phyloP scores from a whole-genome alignment of 2,329 filamentous ascomycete species.

The Aureobasidium sp. region DNA sequence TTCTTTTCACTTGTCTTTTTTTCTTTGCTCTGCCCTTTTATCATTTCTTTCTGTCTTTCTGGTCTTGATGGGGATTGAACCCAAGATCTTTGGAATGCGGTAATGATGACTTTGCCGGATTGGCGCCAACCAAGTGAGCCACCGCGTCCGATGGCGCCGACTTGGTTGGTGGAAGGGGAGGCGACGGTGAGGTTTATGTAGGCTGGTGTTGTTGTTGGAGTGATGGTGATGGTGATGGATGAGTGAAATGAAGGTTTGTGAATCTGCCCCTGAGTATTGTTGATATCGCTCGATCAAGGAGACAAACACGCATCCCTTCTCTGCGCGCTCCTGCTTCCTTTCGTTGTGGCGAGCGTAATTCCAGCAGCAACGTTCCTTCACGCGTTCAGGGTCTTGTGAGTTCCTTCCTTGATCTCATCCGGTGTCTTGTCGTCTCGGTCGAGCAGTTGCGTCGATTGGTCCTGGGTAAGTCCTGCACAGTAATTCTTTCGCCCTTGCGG shows the following conservation, averaged over 20 bases:
- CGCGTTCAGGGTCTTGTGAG: too few relatives aligned
- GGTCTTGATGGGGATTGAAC: not conserved
- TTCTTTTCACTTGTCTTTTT: not conserved
- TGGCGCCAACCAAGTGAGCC: conserved; percentile 2
- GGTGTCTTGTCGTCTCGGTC: too few relatives aligned
- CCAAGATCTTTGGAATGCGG: not conserved
- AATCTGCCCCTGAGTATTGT: not conserved
- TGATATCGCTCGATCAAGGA: not conserved
- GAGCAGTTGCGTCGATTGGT: too few relatives aligned
- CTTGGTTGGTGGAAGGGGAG: not conserved
- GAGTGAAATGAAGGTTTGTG: not conserved
- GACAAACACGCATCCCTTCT: not conserved
- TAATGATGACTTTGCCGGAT: not conserved
- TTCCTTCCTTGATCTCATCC: too few relatives aligned
- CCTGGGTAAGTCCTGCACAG: too few relatives aligned
- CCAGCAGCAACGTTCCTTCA: not conserved
- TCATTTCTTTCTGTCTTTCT: conserved; percentile 2
- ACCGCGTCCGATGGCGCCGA: not conserved
- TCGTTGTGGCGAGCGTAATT: not conserved
- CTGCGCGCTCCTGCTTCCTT: not conserved
- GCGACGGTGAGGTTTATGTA: not conserved
- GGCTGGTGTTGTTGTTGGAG: not conserved
- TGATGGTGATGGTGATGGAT: not conserved
- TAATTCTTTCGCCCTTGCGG: too few relatives aligned
- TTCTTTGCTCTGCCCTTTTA: conserved; percentile 1